Base-by-base conservation (phyloP, 805 yeast species). In the Ogataea siamensis region DNA sequence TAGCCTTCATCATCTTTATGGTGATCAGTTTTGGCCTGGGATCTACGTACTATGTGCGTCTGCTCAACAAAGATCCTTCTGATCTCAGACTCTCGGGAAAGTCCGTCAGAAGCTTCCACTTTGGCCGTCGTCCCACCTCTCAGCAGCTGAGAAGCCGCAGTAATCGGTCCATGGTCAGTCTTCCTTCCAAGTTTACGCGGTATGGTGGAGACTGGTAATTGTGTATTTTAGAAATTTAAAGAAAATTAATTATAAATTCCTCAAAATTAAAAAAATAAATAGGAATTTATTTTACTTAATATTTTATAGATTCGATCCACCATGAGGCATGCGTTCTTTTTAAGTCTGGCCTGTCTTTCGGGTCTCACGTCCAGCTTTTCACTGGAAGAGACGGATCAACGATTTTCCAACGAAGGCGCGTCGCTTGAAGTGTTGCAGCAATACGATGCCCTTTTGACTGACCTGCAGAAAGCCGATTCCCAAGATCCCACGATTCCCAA, bases 401-500 rank as follows among this genome's bases (percentile, higher is more conserved):
- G 32, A 20, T 53, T 56, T 19, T 52, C 46, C 30, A 16, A 34
- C 2, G 24, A 49, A 8, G 67, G 66, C 1, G 49, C 67, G 3
- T 53, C 61, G 3, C 32, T 58, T 7, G 47, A 49, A 10, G 42
- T 62, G 5, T 36, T 64, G 17, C 58, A 55, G 30, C 55, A 58
- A 8, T 63, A 62, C 40, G 64, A 60, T 25, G 19, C 47, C 3
- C 27, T 60, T 0, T 31, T 57, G 11, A 25, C 40, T 8, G 49
- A 46, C 5, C 37, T 59, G 11, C 38, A 43, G 20, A 46, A 44
- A 17, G 10, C 29, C 5, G 39, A 49, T 19, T 20, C 40, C 1
- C 33, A 15, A 15, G 39, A 44, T 25, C 32, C 44, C 8, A 45
- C 28, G 27, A 43, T 73, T 12, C 60, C 78, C 0, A 74, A 71